Base-by-base conservation (phyloP, 192 early-diverging fungal genomes). In the Linnemannia exigua region DNA sequence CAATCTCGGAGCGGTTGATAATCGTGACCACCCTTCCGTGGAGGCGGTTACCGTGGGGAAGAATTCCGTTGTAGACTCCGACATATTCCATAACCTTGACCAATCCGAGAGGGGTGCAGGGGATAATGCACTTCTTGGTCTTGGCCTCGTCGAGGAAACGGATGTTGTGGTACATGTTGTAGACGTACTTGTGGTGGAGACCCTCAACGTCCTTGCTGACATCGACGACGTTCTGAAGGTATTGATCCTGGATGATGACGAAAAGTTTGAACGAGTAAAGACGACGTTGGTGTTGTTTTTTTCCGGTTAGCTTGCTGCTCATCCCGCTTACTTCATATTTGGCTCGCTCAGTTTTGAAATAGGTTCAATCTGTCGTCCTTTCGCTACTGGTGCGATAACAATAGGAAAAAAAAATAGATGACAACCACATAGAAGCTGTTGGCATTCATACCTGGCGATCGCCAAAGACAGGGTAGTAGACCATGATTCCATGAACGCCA, bases 391-490 rank as follows among this genome's bases (percentile, higher is more conserved):
- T 25, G 22, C 70, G 50, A 51, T 19, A 52, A 20, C 7, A 11
- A n/a, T n/a, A n/a, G n/a, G n/a, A 9, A 44, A 44, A 44, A 44
- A 3, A 9, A 44, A 44, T 44, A 6, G 3, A 44, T 44, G 41
- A 44, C 41, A 44, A 44, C 41, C 41, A 44, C 5, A 44, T 44
- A 3, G 41, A 44, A 70, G 20, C 37, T 44, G 22, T 46, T 70
- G 17, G 51, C n/a, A 37, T 81, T 14, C 46, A 67, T 88, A 94
- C 94, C 91, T 97, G 96, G 38, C 95, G 93, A 76, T 94, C 95
- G 54, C 97, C 96, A 91, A 97, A 99, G 20, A 99, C 97, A 17
- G 98, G 98, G 84, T 99, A 99, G 89, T 99, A 99, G 38, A 99
- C 96, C 93, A 99, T 96, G 79, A 99, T 98, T 37, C 99, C 99